Evolutionary conservation across 2,329 filamentous ascomycete species (phyloP), one percentile per base, ranked within the genome.

Genomic region (Cladosporium phlei): DNA sequence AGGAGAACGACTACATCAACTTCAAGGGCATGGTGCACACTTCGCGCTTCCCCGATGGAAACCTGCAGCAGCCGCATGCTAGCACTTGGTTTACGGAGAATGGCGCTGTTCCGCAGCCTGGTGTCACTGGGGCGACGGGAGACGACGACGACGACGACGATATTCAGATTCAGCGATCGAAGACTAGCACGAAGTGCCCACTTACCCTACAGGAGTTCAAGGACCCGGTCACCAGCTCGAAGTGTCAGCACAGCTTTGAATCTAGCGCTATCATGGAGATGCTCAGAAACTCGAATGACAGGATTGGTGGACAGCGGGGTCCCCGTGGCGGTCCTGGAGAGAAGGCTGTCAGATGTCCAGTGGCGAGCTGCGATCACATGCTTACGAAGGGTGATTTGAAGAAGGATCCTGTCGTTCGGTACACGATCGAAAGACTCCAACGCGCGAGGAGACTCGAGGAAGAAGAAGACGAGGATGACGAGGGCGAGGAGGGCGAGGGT

Each of bases 201-300:
- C 63, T 90, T 16, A 85, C 84, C 0, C 69, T 88, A 53, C 70
- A 71, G 42, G 70, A 76, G 34, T 82, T 88, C 69, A 68, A 71
- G 32, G 75, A 87, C 43, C 86, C 86, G 0, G 80, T 79, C 58
- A 85, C 78, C 46, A 86, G 79, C 56, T 68, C 61, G 11, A 77
- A 78, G 53, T 90, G 86, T 69, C 80, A 78, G 46, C 86, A 90
- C 62, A 82, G 77, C 0, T 90, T 87, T 60, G 83, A 90, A 59
- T 83, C 79, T 62, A 59, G 62, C 1, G 78, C 79, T 1, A 82
- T 90, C 29, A 48, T 78, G 19, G 75, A 79, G 33, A 82, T 71
- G 61, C 73, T 73, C 28, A 46, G 62, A 3, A 43, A 47, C 19
- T 56, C 51, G 2, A 25, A 45, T 7, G 39, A 48, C n/a, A 56